phyloP scores from a whole-genome alignment of 176 grass and related monocot genomes.

The Elymus sibiricus region DNA sequence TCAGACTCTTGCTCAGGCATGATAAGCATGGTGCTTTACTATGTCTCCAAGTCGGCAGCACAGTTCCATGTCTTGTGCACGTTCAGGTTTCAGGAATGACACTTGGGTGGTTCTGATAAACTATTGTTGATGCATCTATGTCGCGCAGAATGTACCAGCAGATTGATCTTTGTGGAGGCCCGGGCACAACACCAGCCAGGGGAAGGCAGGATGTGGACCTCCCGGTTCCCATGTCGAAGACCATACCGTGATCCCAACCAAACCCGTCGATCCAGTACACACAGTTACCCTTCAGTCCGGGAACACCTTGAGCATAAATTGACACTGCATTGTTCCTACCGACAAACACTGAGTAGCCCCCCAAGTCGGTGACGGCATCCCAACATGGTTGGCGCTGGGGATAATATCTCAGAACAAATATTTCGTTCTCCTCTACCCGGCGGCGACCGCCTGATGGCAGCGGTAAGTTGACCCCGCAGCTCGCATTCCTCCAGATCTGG shows the following conservation, averaged over 20 bases:
- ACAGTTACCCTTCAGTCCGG: slow-evolving; percentile 25
- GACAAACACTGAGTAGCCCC: slow-evolving; percentile 34
- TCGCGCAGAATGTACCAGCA: slow-evolving; percentile 51
- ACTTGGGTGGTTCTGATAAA: slow-evolving; percentile 37
- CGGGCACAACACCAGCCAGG: too few relatives aligned
- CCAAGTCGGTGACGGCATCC: slow-evolving; percentile 30
- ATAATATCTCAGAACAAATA: slow-evolving; percentile 44
- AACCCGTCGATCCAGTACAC: slow-evolving; percentile 52
- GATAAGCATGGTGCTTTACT: neutral
- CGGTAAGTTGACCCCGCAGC: slow-evolving; percentile 45
- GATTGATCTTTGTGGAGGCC: slow-evolving; percentile 26
- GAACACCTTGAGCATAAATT: slow-evolving; percentile 30
- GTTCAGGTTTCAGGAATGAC: slow-evolving; percentile 5
- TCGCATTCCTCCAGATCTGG: slow-evolving; percentile 46
- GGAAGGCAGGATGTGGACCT: slow-evolving; percentile 36
- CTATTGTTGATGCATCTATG: slow-evolving; percentile 17
- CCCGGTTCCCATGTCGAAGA: slow-evolving; percentile 47
- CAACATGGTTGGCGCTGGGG: slow-evolving; percentile 35
- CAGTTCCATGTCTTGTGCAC: slow-evolving; percentile 17
- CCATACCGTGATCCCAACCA: slow-evolving; percentile 47
- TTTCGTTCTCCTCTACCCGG: slow-evolving; percentile 30
- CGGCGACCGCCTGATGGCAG: slow-evolving; percentile 37
- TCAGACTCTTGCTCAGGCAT: neutral
- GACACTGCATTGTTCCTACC: slow-evolving; percentile 43
- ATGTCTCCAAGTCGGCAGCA: slow-evolving; percentile 25